These are phyloP conservation scores for Clathrus columnatus DNA, from an alignment of 768 basidiomycete genomes.

Conservation along the genomic window DNA sequence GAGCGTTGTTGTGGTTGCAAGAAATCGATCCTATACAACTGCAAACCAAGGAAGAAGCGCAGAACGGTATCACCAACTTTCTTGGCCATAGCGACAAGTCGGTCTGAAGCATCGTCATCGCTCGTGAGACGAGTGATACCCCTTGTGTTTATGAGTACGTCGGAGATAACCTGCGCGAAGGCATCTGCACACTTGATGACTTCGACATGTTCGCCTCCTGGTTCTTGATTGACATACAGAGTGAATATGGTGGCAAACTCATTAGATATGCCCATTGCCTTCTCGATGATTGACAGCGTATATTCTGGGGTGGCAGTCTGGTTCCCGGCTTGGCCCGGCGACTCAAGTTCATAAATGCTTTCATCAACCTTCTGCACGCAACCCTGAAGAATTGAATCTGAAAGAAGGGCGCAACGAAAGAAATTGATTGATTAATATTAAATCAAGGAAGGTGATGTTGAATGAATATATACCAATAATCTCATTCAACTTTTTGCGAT, in stretches of 20 bases:
- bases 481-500: constrained; percentile 94
- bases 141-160: constrained; percentile 89
- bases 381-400: constrained; percentile 93
- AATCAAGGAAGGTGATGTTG: background rate
- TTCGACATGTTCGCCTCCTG: constrained; percentile 91
- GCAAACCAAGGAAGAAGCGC: constrained; percentile 89
- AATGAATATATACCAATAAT: constrained; percentile 67
- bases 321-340: constrained; percentile 90
- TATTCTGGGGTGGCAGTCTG: constrained; percentile 98
- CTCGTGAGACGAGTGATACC: constrained; percentile 89
- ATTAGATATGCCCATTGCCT: constrained; percentile 86
- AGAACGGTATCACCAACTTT: constrained; percentile 79
- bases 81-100: constrained; percentile 78
- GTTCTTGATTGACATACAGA: constrained; percentile 77
- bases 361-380: constrained; percentile 98
- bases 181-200: constrained; percentile 98
- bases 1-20: constrained; percentile 67
- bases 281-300: constrained; percentile 96
- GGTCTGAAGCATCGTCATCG: constrained; percentile 89
- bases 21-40: constrained; percentile 89
- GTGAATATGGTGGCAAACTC: constrained; percentile 95
- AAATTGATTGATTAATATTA: background rate
- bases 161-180: constrained; percentile 85
- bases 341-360: constrained; percentile 94
- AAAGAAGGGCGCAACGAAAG: constrained; percentile 1